phyloP scores from a whole-genome alignment of 192 early-diverging fungal species.

The Rhizophlyctis rosea region DNA sequence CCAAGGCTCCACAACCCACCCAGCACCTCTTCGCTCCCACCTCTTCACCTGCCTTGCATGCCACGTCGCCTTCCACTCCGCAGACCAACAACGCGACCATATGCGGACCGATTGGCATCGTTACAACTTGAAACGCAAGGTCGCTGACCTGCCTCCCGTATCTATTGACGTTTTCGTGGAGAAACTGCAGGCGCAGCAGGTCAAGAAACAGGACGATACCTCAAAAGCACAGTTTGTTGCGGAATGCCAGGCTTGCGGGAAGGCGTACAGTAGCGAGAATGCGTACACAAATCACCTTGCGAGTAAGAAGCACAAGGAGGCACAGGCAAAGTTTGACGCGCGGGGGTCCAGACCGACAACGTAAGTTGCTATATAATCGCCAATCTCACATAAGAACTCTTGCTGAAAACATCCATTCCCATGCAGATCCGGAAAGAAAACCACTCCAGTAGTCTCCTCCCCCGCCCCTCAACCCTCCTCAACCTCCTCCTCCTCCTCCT shows the following conservation, averaged over 20 bases:
- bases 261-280: constrained; percentile 75
- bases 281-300: constrained; percentile 83
- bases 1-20: constrained; percentile 12
- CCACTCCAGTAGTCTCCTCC: neutral
- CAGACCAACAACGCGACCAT: constrained; percentile 88
- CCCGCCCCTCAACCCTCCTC: neutral
- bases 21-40: constrained; percentile 11
- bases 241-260: constrained; percentile 52
- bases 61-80: constrained; percentile 87
- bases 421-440: no score
- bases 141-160: constrained; percentile 85
- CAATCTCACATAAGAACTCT: no score
- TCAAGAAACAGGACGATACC: constrained; percentile 3
- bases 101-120: constrained; percentile 97
- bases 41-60: constrained; percentile 60
- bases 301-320: constrained; percentile 96
- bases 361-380: no score
- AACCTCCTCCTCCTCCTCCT: constrained; percentile 11
- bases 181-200: constrained; percentile 56
- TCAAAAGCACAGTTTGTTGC: constrained; percentile 26
- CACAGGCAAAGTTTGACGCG: constrained; percentile 28
- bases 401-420: no score
- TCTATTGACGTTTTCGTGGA: constrained; percentile 75
- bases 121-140: constrained; percentile 98
- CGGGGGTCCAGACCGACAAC: no score